These are phyloP conservation scores for Skeletonema marinoi DNA, from an alignment of 108 stramenopile species.

Conservation along the genomic window DNA sequence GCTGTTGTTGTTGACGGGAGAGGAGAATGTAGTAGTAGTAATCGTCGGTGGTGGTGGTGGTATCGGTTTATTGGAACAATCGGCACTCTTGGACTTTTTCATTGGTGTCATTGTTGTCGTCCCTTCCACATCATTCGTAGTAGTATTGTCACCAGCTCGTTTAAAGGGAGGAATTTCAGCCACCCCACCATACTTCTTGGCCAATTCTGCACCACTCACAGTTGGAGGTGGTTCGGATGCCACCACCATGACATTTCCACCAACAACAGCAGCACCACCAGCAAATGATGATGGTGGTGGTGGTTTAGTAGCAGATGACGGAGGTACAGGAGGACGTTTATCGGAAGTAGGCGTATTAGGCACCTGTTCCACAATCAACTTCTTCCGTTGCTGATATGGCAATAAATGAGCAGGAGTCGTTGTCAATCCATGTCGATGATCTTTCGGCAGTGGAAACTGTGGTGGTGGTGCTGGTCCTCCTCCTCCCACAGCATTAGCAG, in stretches of 20 bases:
- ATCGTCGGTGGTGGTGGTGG: neutral
- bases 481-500: too few species aligned
- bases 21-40: neutral
- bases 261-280: neutral
- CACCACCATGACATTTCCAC: neutral
- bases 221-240: slow-evolving; percentile 11
- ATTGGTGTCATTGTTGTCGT: neutral
- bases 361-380: slow-evolving; percentile 6
- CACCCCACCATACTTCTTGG: slow-evolving; percentile 10
- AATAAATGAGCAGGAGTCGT: neutral
- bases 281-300: neutral
- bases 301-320: neutral
- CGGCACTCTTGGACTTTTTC: neutral
- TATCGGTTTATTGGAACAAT: neutral
- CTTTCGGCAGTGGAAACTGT: neutral
- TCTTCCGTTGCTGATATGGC: neutral
- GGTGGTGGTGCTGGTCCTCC: neutral
- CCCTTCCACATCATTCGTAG: neutral
- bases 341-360: neutral
- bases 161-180: slow-evolving; percentile 34
- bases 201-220: neutral
- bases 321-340: slow-evolving; percentile 2
- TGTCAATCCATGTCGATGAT: neutral
- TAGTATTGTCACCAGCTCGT: neutral
- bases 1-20: neutral